A percentile compares a stretch with the other conserved stretches of the same genome.
These are phyloP conservation scores for Porcisia hertigi DNA, from an alignment of 208 protist genomes.

Conservation along the genomic window DNA sequence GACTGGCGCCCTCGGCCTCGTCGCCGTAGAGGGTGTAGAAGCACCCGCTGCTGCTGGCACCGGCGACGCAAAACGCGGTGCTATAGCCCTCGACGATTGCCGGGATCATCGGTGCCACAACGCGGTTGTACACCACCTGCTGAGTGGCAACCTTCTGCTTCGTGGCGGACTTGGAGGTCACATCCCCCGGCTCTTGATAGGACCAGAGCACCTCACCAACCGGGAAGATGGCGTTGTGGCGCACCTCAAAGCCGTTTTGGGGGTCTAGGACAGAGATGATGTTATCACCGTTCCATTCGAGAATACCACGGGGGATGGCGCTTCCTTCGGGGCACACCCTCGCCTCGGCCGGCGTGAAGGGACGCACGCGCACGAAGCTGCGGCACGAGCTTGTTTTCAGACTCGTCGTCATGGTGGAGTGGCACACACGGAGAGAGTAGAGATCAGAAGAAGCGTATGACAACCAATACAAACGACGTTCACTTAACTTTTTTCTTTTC, in stretches of 20 bases:
- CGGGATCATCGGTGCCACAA: slow-evolving; percentile 59
- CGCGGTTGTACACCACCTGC: slow-evolving; percentile 68
- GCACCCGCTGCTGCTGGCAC: slow-evolving; percentile 58
- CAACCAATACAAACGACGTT: background rate
- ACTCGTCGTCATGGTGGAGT: slow-evolving; percentile 15
- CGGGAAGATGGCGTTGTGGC: slow-evolving; percentile 65
- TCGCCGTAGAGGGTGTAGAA: slow-evolving; percentile 81
- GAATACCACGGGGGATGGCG: slow-evolving; percentile 65
- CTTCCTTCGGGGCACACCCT: slow-evolving; percentile 67
- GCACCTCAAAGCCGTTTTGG: slow-evolving; percentile 59
- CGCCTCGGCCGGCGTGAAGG: slow-evolving; percentile 71
- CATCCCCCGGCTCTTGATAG: slow-evolving; percentile 53
- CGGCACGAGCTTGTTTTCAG: slow-evolving; percentile 34
- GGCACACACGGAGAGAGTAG: background rate
- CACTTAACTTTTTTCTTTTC: too few relatives aligned
- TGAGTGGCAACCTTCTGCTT: slow-evolving; percentile 43
- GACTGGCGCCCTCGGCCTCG: slow-evolving; percentile 39
- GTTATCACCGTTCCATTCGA: slow-evolving; percentile 58
- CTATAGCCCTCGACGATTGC: slow-evolving; percentile 79
- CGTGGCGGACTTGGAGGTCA: slow-evolving; percentile 23
- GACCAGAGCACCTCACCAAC: slow-evolving; percentile 71
- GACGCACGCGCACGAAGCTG: slow-evolving; percentile 77
- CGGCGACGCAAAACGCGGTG: slow-evolving; percentile 74
- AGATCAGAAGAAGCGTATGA: slow-evolving; percentile 1
- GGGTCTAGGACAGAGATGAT: slow-evolving; percentile 71